phyloP scores from a whole-genome alignment of 2,329 filamentous ascomycete genomes.

The Teratosphaeria zuluensis region DNA sequence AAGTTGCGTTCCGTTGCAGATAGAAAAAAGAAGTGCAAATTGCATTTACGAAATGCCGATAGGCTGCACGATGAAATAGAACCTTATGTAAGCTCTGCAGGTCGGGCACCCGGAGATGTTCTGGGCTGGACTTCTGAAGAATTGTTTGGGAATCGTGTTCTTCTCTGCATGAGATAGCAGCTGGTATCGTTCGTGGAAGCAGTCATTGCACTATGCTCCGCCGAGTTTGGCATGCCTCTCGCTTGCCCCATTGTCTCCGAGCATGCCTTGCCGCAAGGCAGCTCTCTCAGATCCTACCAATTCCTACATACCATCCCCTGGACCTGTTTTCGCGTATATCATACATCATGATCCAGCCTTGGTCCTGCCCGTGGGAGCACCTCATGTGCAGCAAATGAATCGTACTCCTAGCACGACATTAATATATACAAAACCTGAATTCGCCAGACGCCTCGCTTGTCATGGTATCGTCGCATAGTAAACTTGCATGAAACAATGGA shows the following conservation, averaged over 20 bases:
- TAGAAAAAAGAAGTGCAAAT: not conserved
- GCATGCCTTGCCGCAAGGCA: not conserved
- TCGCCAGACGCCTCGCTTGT: not conserved
- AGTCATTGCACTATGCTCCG: too few species aligned
- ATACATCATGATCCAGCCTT: not conserved
- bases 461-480: conserved; percentile 6
- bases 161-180: too few species aligned
- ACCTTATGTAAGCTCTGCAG: too few species aligned
- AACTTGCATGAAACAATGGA: not conserved
- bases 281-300: not conserved
- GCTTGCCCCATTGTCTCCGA: not conserved
- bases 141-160: too few species aligned
- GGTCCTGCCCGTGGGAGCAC: not conserved
- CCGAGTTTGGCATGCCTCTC: too few species aligned
- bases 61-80: not conserved
- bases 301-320: not conserved
- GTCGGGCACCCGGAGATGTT: too few species aligned
- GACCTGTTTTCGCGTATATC: not conserved
- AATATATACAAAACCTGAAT: not conserved
- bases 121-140: too few species aligned
- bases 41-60: not conserved
- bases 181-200: too few species aligned
- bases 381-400: not conserved
- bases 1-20: not conserved
- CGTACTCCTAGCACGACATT: not conserved